These are phyloP conservation scores for Metschnikowia noctiluminum DNA, from an alignment of 805 yeast species.

Conservation along the genomic window DNA sequence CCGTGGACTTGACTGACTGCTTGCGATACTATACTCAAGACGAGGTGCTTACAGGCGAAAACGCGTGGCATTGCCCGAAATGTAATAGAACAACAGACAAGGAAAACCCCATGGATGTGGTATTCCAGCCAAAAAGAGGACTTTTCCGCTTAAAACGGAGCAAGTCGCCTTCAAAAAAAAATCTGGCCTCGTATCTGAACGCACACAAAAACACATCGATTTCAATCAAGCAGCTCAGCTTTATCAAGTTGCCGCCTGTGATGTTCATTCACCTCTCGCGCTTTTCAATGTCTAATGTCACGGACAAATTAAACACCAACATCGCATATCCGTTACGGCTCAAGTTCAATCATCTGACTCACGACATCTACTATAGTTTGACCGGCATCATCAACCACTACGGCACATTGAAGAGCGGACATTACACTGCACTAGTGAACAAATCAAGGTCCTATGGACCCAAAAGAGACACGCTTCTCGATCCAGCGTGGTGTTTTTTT, in stretches of 20 bases:
- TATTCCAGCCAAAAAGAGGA: conserved; percentile 35
- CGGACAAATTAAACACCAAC: conserved; percentile 48
- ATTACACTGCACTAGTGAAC: conserved; percentile 66
- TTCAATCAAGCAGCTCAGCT: conserved; percentile 24
- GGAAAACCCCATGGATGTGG: conserved; percentile 22
- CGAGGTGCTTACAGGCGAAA: conserved; percentile 67
- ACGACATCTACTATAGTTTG: conserved; percentile 46
- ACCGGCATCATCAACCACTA: conserved; percentile 67
- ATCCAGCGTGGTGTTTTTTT: conserved; percentile 66
- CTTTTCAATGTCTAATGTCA: conserved; percentile 47
- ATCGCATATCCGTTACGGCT: conserved; percentile 56
- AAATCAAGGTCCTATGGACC: conserved; percentile 26
- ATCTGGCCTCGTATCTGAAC: conserved; percentile 5
- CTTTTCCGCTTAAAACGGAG: conserved; percentile 33
- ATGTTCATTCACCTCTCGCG: conserved; percentile 41
- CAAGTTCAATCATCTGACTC: conserved; percentile 37
- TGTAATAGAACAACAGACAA: conserved; percentile 39
- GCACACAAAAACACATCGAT: conserved; percentile 7
- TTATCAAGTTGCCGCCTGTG: conserved; percentile 37
- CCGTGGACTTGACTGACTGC: conserved; percentile 57
- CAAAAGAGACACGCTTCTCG: conserved; percentile 24
- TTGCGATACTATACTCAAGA: conserved; percentile 57
- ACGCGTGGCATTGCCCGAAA: conserved; percentile 83
- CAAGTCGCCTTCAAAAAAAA: conserved; percentile 32
- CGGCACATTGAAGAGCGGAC: conserved; percentile 71